Conservation (phyloP, 345 rosid species). For the Odontarrhena argentea region DNA sequence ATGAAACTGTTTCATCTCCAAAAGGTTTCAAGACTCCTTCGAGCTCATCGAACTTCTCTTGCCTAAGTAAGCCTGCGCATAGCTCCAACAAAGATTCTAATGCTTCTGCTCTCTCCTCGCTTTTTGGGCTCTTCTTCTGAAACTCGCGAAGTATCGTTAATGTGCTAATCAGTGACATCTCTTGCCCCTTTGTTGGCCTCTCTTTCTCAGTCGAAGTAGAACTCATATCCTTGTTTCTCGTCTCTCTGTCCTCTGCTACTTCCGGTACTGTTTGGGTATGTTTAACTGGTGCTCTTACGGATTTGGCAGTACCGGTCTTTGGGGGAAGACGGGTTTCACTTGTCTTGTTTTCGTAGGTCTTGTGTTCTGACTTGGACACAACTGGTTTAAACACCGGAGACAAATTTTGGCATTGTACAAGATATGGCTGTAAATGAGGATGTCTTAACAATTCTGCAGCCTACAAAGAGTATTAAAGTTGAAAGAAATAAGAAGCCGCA, state of each 20-base stretch:
- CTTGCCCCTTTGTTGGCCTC: conserved; percentile 32
- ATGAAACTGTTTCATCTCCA: conserved; percentile 88
- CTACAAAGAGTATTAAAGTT: conserved; percentile 41
- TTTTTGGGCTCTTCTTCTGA: conserved; percentile 41
- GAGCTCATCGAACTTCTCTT: conserved; percentile 87
- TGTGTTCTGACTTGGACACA: conserved; percentile 59
- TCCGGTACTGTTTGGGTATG: conserved; percentile 17
- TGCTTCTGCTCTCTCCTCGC: conserved; percentile 89
- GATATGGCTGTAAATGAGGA: conserved; percentile 81
- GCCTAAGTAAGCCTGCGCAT: conserved; percentile 89
- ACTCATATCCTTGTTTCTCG: conserved; percentile 27
- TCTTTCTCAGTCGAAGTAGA: conserved; percentile 35
- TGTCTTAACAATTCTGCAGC: conserved; percentile 94
- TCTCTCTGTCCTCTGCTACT: conserved; percentile 36
- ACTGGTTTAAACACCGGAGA: conserved; percentile 81
- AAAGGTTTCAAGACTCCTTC: conserved; percentile 87
- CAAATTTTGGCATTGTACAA: conserved; percentile 64
- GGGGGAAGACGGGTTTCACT: conserved; percentile 49
- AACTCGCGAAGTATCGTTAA: conserved; percentile 35
- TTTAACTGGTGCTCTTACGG: conserved; percentile 27
- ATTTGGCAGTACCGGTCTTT: conserved; percentile 15
- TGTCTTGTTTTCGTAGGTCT: conserved; percentile 56
- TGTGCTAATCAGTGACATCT: conserved; percentile 41
- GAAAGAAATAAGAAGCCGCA: background rate
- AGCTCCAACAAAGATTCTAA: conserved; percentile 91